Base-by-base conservation (phyloP, 2,329 filamentous ascomycete species). In the Trichoderma polysporum region DNA sequence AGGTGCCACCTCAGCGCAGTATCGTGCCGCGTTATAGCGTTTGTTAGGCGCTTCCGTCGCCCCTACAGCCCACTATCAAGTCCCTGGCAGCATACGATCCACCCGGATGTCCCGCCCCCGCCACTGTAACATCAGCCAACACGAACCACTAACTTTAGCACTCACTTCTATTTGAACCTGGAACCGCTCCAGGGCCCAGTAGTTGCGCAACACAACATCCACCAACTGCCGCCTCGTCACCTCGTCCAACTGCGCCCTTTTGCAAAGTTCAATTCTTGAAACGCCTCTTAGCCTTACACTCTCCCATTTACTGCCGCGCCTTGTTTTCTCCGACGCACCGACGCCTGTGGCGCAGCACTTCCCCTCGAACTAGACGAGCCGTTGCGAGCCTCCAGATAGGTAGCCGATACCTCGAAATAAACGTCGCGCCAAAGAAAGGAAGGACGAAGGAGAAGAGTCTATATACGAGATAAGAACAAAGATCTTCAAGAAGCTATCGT, bases 81-180 rank as follows among this genome's bases (percentile, higher is more conserved):
- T 10, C 27, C 61, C 61, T 64, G 61, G 60, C 60, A 56, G 39
- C 37, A n/a, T 35, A 22, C 29, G 56, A 49, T 45, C 63, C 54
- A 52, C 68, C 70, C 69, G 69, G 58, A 45, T 73, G 73, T 74
- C 72, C 73, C 73, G 72, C 73, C 73, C 73, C 73, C 73, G 71
- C 73, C 73, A 75, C 73, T 67, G 66, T 68, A 67, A 57, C 57
- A 52, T 64, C 61, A 64, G 61, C 50, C 61, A 56, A 56, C 61
- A 54, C 61, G 61, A 64, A 47, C 49, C 61, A 53, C 59, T 63
- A 63, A 53, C 59, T 63, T 54, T 54, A 63, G 59, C 47, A 53
- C 25, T 53, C 59, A 15, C 59, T 50, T 63, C 59, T 61, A 61
- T 61, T 50, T 61, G 41, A 61, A 39, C 59, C 49, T 63, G 49